These are phyloP conservation scores for Cadophora sp. DNA, from an alignment of 2,329 filamentous ascomycete genomes.

Conservation along the genomic window DNA sequence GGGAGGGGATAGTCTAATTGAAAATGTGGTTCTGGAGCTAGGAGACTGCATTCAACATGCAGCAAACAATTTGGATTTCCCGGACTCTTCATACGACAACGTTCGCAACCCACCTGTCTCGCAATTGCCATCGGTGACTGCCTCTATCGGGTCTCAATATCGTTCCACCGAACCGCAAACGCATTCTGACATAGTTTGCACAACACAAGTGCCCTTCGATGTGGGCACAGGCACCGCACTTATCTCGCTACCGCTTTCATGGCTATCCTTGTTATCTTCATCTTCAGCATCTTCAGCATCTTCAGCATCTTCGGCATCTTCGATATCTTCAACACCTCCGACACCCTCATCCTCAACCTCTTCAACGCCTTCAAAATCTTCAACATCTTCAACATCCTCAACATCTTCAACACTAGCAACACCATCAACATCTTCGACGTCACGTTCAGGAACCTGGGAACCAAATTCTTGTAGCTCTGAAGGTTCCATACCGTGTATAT, in stretches of 20 bases:
- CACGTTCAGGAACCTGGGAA: not conserved
- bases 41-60: not conserved
- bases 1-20: constrained; percentile 64
- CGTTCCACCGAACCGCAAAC: not conserved
- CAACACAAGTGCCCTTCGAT: not conserved
- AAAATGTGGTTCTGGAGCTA: constrained; percentile 42
- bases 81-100: constrained; percentile 2
- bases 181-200: not conserved
- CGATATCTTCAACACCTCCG: no score
- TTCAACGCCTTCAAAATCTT: not conserved
- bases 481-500: not conserved
- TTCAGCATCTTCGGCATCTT: no score
- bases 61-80: constrained; percentile 1
- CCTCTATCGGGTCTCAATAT: not conserved
- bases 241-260: no score
- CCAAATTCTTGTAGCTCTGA: not conserved
- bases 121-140: no score
- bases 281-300: no score
- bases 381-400: not conserved
- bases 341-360: not conserved
- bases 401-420: not conserved
- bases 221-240: no score
- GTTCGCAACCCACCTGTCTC: no score
- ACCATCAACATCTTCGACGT: not conserved
- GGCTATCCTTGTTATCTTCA: no score